phyloP scores from a whole-genome alignment of 345 rosid species.

The Brassica rapa region DNA sequence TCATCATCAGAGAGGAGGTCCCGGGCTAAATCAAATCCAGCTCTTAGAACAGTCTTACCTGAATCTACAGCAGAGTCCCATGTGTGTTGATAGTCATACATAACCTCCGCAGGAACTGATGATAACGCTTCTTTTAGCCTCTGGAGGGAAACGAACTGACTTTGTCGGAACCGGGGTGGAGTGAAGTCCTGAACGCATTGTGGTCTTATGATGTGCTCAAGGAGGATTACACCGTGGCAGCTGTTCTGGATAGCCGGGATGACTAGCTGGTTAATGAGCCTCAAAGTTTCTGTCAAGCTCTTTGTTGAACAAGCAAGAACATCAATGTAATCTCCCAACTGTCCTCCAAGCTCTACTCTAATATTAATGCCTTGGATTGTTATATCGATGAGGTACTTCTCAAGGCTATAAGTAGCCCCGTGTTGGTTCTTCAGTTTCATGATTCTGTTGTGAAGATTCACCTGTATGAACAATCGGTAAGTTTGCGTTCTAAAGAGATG shows the following conservation, averaged over 20 bases:
- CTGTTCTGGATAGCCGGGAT: conserved; percentile 82
- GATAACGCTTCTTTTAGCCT: conserved; percentile 78
- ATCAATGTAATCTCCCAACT: conserved; percentile 79
- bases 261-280: conserved; percentile 73
- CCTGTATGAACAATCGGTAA: conserved; percentile 47
- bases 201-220: conserved; percentile 75
- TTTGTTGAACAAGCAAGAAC: conserved; percentile 87
- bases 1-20: conserved; percentile 94
- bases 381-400: conserved; percentile 75
- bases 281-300: conserved; percentile 82
- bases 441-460: conserved; percentile 78
- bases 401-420: conserved; percentile 84
- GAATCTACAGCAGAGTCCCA: conserved; percentile 75
- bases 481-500: conserved; percentile 25
- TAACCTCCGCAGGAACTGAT: conserved; percentile 83
- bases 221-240: conserved; percentile 78
- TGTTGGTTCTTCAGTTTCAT: conserved; percentile 76
- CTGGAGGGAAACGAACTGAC: conserved; percentile 64
- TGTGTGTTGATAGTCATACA: conserved; percentile 95
- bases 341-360: conserved; percentile 94
- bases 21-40: conserved; percentile 86
- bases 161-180: conserved; percentile 77
- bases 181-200: conserved; percentile 72
- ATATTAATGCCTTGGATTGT: conserved; percentile 73
- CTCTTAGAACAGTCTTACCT: conserved; percentile 57